Percentiles rank a stretch among this genome's conserved stretches.
Evolutionary conservation across 495 filamentous ascomycete genomes (phyloP).

Genomic region (Opeltia flavorubescens): DNA sequence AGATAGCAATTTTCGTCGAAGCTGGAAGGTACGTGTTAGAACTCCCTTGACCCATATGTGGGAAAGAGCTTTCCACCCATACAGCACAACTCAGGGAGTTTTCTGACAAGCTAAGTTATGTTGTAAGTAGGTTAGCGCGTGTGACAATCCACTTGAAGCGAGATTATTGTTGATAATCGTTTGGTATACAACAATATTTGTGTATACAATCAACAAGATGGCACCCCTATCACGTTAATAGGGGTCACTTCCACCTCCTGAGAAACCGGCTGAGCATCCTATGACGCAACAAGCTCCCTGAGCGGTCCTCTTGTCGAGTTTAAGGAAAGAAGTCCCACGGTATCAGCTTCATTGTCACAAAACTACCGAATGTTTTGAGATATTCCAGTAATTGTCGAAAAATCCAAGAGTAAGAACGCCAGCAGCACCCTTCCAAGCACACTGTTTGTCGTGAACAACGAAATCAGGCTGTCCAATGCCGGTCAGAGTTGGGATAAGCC

Average conservation of each 20-base stretch:
- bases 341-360: neutral
- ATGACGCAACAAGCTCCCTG: no score
- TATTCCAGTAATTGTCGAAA: slow-evolving; percentile 39
- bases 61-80: slow-evolving; percentile 1
- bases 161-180: no score
- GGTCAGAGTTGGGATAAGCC: slow-evolving; percentile 41
- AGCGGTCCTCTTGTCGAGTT: no score
- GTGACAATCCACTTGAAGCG: no score
- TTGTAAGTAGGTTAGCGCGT: no score
- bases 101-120: no score
- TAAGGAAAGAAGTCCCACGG: neutral
- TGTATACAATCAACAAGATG: no score
- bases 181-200: no score
- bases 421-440: slow-evolving; percentile 36
- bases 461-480: slow-evolving; percentile 47
- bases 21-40: slow-evolving; percentile 10
- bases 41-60: neutral
- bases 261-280: no score
- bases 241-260: no score
- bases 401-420: slow-evolving; percentile 41
- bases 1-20: slow-evolving; percentile 2
- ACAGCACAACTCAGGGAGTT: no score
- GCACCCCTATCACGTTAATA: no score
- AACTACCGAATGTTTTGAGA: slow-evolving; percentile 29
- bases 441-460: slow-evolving; percentile 28